Conservation (phyloP, 2,329 filamentous ascomycete genomes). For the Scedosporium apiospermum region DNA sequence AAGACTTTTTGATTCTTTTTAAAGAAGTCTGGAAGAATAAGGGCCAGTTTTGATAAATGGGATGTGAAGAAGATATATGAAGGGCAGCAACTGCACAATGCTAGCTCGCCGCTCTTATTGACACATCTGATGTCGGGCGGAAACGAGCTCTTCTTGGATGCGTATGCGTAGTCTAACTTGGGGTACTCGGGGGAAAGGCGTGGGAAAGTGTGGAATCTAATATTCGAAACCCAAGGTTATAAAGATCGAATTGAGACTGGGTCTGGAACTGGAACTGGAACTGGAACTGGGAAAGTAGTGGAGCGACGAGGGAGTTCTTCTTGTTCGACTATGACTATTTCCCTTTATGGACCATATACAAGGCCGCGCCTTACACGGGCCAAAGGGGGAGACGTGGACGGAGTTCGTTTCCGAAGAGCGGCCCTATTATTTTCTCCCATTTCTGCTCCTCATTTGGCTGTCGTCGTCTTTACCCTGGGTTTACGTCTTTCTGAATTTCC, state of each 20-base stretch:
- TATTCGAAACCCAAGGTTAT: neutral
- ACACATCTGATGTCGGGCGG: neutral
- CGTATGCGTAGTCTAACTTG: neutral
- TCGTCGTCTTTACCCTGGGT: neutral
- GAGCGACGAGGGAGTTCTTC: neutral
- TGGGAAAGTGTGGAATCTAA: neutral
- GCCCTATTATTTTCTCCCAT: neutral
- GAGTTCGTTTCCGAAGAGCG: neutral
- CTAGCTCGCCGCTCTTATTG: neutral
- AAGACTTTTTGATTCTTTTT: constrained; percentile 1
- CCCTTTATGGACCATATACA: neutral
- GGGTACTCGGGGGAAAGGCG: neutral
- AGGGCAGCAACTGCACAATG: neutral
- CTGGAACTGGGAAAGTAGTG: no score
- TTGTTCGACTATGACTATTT: neutral
- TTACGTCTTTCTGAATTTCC: neutral
- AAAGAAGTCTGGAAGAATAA: neutral
- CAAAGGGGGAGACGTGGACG: neutral
- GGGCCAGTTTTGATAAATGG: neutral
- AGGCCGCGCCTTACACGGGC: neutral
- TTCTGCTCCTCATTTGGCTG: neutral
- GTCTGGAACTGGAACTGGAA: neutral
- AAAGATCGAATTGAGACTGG: neutral
- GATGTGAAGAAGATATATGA: neutral
- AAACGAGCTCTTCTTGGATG: neutral